phyloP scores from a whole-genome alignment of 345 rosid genomes.

The Trapa incisa region DNA sequence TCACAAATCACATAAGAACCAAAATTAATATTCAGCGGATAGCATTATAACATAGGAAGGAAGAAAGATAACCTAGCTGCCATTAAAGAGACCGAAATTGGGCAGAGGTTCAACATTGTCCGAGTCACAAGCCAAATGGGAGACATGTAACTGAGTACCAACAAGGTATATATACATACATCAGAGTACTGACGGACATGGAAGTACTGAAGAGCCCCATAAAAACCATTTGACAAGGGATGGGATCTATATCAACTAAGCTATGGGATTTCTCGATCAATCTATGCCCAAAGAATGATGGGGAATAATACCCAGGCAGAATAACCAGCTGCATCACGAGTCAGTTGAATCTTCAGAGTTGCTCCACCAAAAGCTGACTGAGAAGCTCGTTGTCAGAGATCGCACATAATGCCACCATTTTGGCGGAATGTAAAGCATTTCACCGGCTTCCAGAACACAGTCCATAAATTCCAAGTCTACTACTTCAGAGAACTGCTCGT shows the following conservation, averaged over 20 bases:
- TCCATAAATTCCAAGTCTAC: constrained; percentile 62
- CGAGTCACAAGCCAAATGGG: background rate
- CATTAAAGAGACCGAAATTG: background rate
- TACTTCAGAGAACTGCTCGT: constrained; percentile 50
- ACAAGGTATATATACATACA: background rate
- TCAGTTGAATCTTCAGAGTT: constrained; percentile 17
- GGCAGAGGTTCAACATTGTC: background rate
- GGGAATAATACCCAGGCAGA: background rate
- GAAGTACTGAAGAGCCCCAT: background rate
- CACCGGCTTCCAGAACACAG: constrained; percentile 87
- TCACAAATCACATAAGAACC: background rate
- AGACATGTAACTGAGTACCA: background rate
- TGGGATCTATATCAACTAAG: background rate
- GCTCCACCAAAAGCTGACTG: constrained; percentile 98
- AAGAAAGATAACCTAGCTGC: background rate
- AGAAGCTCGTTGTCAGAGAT: constrained; percentile 66
- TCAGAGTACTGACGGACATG: background rate
- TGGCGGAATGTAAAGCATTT: constrained; percentile 94
- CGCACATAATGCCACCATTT: constrained; percentile 99
- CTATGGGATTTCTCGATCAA: background rate
- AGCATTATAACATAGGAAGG: background rate
- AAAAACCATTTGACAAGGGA: background rate
- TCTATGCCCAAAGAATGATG: constrained; percentile 5
- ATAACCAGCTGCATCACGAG: constrained; percentile 11
- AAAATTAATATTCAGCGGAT: background rate